These are phyloP conservation scores for Austroboletus eburneus DNA, from an alignment of 768 basidiomycete species.

Conservation along the genomic window DNA sequence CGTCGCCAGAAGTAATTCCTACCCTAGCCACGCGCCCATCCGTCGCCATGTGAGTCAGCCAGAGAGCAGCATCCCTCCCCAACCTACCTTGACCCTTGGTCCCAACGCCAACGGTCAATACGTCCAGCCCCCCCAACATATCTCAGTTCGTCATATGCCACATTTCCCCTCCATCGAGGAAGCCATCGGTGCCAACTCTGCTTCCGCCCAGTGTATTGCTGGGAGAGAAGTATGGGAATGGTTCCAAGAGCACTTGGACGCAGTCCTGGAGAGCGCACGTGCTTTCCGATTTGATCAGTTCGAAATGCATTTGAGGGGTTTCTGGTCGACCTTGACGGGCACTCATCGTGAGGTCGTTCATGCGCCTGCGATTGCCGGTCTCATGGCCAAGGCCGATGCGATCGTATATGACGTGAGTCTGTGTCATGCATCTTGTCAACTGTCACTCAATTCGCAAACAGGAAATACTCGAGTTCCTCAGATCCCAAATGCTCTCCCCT, in stretches of 20 bases:
- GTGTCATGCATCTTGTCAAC: background rate
- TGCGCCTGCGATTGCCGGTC: conserved; percentile 79
- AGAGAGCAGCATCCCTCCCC: conserved; percentile 51
- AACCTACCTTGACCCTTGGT: conserved; percentile 55
- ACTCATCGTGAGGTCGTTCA: conserved; percentile 85
- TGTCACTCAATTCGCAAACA: conserved; percentile 31
- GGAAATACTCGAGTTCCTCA: conserved; percentile 85
- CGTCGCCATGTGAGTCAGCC: conserved; percentile 62
- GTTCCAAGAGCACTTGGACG: conserved; percentile 89
- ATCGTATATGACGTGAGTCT: conserved; percentile 85
- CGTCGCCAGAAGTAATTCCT: conserved; percentile 49
- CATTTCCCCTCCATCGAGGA: conserved; percentile 87
- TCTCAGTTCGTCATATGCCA: conserved; percentile 71
- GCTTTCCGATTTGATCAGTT: conserved; percentile 85
- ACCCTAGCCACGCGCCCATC: conserved; percentile 70
- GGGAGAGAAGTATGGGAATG: conserved; percentile 87
- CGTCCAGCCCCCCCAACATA: conserved; percentile 41
- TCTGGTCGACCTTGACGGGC: conserved; percentile 74
- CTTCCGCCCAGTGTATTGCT: conserved; percentile 72
- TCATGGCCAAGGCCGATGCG: conserved; percentile 89
- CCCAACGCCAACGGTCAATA: conserved; percentile 44
- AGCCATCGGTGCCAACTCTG: conserved; percentile 68
- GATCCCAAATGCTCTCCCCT: conserved; percentile 79
- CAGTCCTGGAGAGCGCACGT: conserved; percentile 72
- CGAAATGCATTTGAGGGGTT: conserved; percentile 79